Evolutionary conservation across 208 protist genomes (phyloP), one percentile per base, ranked within the genome.

Genomic region (Willaertia magna): DNA sequence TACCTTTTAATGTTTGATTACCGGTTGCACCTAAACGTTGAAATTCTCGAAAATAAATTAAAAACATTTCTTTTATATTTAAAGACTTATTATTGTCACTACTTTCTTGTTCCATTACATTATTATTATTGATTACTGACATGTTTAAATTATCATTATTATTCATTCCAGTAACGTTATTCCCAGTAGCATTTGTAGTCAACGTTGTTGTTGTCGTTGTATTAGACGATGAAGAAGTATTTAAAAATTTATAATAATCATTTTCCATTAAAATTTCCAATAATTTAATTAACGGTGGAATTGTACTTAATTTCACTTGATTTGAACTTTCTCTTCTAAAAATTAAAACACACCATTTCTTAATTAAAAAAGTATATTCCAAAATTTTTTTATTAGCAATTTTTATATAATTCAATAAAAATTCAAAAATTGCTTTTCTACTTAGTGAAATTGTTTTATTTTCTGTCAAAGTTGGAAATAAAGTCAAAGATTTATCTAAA

Each of bases 1-100:
- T 44, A 16, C 48, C 88, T 78, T 87, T 82, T 16, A 86, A 43
- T 0, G 86, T 76, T 86, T 86, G 87, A 59, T 59, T 59, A 26
- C 51, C 74, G 26, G 2, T 30, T 30, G 12, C 20, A 4, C 3
- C 26, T 16, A 22, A 20, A 47, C 40, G 3, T 26, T 46, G 11
- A 9, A 47, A 47, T 47, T 79, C 74, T 79, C n/a, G 46, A 4
- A 79, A 47, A 22, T 40, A 46, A 47, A 79, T 20, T 47, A 47
- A 6, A 11, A 79, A 79, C 11, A 46, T 39, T 43, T 79, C 42
- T 47, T 47, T 43, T 7, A 47, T 47, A 26, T 79, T 34, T 3
- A 79, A 47, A 40, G 74, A 20, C 2, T 1, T 4, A n/a, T 18
- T 79, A 12, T 47, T 16, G 14, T 44, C 20, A 4, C 1, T 43